A percentile compares a stretch with the other conserved stretches of the same genome.
These are phyloP conservation scores for Mycena belliarum DNA, from an alignment of 768 basidiomycete species.

Conservation along the genomic window DNA sequence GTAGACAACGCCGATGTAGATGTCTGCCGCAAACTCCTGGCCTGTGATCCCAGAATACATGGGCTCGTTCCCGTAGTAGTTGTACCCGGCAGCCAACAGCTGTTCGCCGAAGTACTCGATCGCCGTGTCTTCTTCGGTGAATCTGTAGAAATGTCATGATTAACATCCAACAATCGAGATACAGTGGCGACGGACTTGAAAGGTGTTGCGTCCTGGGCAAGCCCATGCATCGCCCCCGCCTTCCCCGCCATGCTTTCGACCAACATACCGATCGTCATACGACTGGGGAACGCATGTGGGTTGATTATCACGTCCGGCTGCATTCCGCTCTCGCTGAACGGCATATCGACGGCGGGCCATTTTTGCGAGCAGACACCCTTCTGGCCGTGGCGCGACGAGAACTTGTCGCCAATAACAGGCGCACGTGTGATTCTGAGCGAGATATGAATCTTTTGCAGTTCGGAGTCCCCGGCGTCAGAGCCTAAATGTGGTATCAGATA, in stretches of 20 bases:
- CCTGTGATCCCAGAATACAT: slow-evolving; percentile 99
- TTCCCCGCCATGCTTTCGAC: slow-evolving; percentile 99
- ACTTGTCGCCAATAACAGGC: slow-evolving; percentile 99
- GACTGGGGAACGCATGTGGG: slow-evolving; percentile 97
- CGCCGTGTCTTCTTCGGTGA: slow-evolving; percentile 96
- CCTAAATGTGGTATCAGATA: slow-evolving; percentile 44
- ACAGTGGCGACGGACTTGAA: slow-evolving; percentile 70
- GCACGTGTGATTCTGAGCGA: slow-evolving; percentile 91
- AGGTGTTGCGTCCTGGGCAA: slow-evolving; percentile 97
- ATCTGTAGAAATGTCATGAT: slow-evolving; percentile 47
- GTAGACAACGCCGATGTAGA: slow-evolving; percentile 97
- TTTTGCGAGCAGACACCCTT: slow-evolving; percentile 99
- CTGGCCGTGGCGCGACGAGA: slow-evolving; percentile 97
- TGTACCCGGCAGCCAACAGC: slow-evolving; percentile 90
- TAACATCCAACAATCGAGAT: slow-evolving; percentile 5
- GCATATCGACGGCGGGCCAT: slow-evolving; percentile 98
- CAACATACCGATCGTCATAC: slow-evolving; percentile 99
- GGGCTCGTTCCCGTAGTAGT: slow-evolving; percentile 98
- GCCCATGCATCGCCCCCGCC: slow-evolving; percentile 96
- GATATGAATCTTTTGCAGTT: slow-evolving; percentile 90
- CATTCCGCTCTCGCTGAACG: slow-evolving; percentile 97
- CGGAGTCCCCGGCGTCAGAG: slow-evolving; percentile 82
- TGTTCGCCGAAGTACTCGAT: slow-evolving; percentile 98
- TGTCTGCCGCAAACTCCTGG: slow-evolving; percentile 97
- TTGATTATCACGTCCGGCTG: slow-evolving; percentile 99